Percentiles rank a stretch among this genome's conserved stretches.
These are phyloP conservation scores for Aphanomyces euteiches DNA, from an alignment of 352 stramenopile genomes.

Conservation along the genomic window DNA sequence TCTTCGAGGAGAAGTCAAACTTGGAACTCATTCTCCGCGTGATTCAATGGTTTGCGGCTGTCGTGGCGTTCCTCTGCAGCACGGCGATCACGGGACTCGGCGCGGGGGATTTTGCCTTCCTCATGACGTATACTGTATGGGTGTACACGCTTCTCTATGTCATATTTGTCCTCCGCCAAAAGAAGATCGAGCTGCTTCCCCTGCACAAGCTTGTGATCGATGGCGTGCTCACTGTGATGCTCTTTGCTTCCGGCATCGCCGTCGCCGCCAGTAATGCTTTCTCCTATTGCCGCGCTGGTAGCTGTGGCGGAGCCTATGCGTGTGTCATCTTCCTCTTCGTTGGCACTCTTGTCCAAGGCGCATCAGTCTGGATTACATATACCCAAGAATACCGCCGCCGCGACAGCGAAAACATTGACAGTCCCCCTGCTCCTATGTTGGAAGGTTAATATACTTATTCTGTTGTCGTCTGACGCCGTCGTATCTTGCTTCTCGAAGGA, in stretches of 20 bases:
- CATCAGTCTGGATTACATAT: slow-evolving; percentile 23
- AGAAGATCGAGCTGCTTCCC: neutral
- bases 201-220: slow-evolving; percentile 7
- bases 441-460: neutral
- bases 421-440: slow-evolving; percentile 4
- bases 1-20: slow-evolving; percentile 10
- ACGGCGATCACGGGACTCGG: slow-evolving; percentile 21
- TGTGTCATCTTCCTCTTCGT: slow-evolving; percentile 28
- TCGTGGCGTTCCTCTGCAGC: slow-evolving; percentile 18
- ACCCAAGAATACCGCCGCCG: slow-evolving; percentile 7
- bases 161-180: slow-evolving; percentile 19
- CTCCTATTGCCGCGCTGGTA: neutral
- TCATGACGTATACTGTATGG: slow-evolving; percentile 19
- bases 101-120: slow-evolving; percentile 26
- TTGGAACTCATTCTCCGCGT: slow-evolving; percentile 20
- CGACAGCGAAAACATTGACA: neutral
- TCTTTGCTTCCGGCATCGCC: slow-evolving; percentile 18
- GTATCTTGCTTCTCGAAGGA: too few relatives aligned
- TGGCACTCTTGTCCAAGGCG: slow-evolving; percentile 13
- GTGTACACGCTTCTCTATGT: slow-evolving; percentile 19
- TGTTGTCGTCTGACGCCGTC: too few relatives aligned
- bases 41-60: neutral
- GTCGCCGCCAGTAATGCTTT: neutral
- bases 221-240: neutral
- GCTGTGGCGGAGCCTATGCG: slow-evolving; percentile 20